Evolutionary conservation across 2,329 filamentous ascomycete genomes (phyloP).

Genomic region (Cryphonectria nitschkei): DNA sequence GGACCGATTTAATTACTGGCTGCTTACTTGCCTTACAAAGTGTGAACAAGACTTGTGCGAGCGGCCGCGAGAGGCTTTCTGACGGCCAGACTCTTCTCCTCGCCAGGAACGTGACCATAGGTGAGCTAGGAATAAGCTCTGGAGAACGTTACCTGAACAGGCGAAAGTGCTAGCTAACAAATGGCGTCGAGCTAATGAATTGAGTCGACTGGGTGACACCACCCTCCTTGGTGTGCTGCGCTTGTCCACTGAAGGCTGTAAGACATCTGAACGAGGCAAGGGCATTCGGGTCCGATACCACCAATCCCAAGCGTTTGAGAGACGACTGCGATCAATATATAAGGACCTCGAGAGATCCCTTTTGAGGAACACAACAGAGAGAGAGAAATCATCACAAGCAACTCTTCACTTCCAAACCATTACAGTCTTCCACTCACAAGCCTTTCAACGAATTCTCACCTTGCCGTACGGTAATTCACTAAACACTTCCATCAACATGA

Average conservation of each 20-base stretch:
- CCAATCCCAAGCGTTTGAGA: background rate
- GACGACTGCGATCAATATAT: conserved; percentile 7
- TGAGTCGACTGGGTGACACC: background rate
- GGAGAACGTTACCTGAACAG: background rate
- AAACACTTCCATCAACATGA: background rate
- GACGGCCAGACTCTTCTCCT: background rate
- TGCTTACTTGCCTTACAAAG: background rate
- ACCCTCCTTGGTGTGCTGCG: background rate
- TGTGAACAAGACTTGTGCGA: background rate
- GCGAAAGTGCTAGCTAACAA: background rate
- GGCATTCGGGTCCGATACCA: background rate
- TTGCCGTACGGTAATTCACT: background rate
- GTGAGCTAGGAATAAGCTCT: background rate
- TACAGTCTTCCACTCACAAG: background rate
- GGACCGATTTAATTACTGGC: background rate
- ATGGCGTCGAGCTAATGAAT: background rate
- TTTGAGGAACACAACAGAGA: background rate
- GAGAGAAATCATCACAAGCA: background rate
- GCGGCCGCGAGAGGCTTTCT: conserved; percentile 4
- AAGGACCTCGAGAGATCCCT: background rate
- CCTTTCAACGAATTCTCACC: background rate
- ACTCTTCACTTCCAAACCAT: background rate
- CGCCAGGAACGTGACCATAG: background rate
- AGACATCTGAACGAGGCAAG: conserved; percentile 2
- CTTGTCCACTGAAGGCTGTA: background rate